phyloP scores from a whole-genome alignment of 1,284 basidiomycete genomes.

The Sporisorium graminicola region DNA sequence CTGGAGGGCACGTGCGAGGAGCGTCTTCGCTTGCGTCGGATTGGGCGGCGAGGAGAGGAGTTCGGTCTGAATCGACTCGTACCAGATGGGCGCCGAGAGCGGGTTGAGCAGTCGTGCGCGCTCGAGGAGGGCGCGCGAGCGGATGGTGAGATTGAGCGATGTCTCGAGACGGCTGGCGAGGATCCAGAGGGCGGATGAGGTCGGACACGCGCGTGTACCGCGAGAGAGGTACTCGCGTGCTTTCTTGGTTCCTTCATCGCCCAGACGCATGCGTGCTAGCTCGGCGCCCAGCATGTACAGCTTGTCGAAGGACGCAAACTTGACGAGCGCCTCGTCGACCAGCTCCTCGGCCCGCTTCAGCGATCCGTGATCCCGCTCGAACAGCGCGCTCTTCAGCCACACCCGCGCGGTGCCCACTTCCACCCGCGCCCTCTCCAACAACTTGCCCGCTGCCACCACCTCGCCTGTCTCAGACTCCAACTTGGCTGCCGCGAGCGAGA shows the following conservation, averaged over 20 bases:
- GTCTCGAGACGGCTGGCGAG: slow-evolving; percentile 89
- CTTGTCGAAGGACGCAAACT: slow-evolving; percentile 89
- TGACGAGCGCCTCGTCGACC: slow-evolving; percentile 79
- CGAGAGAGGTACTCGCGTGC: slow-evolving; percentile 71
- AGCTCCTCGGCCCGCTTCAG: slow-evolving; percentile 81
- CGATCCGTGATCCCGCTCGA: slow-evolving; percentile 88
- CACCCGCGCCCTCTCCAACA: slow-evolving; percentile 86
- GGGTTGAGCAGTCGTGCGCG: slow-evolving; percentile 88
- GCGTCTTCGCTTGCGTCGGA: slow-evolving; percentile 82
- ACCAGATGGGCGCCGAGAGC: slow-evolving; percentile 86
- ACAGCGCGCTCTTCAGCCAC: slow-evolving; percentile 98
- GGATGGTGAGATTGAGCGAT: slow-evolving; percentile 86
- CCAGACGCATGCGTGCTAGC: slow-evolving; percentile 73
- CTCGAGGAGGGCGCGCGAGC: slow-evolving; percentile 90
- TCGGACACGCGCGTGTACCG: slow-evolving; percentile 85
- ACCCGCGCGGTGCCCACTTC: slow-evolving; percentile 92
- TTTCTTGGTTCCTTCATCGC: slow-evolving; percentile 10
- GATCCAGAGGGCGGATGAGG: slow-evolving; percentile 87
- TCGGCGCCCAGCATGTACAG: slow-evolving; percentile 97
- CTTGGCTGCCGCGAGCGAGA: slow-evolving; percentile 97
- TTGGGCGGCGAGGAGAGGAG: slow-evolving; percentile 80
- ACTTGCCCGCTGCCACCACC: slow-evolving; percentile 82
- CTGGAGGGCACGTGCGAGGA: slow-evolving; percentile 84
- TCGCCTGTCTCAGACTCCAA: slow-evolving; percentile 94
- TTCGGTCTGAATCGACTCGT: slow-evolving; percentile 89